Evolutionary conservation across 1,284 basidiomycete genomes (phyloP), one percentile per base, ranked within the genome.

Genomic region (Austroboletus olivaceoglutinosus): DNA sequence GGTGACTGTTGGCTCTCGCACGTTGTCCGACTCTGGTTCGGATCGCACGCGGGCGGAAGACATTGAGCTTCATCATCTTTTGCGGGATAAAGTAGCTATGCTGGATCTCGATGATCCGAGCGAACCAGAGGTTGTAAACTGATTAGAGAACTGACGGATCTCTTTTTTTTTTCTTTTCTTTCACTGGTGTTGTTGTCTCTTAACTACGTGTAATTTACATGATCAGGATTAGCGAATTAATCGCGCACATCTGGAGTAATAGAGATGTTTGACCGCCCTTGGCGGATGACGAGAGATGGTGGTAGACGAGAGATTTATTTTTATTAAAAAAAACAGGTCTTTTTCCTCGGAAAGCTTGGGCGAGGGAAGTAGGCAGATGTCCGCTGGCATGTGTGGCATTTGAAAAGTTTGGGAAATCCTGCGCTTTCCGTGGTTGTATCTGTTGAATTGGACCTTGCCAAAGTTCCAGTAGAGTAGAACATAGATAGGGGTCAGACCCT

Each of bases 141-240:
- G 51, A 16, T 57, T 5, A 23, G 15, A 25, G 13, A 25, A 15
- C 15, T 23, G 38, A 40, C 38, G 11, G 11, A 19, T 29, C 12
- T 29, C 36, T 18, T n/a, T 37, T 19, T 10, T 19, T n/a, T 3
- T 37, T 5, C n/a, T 37, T 19, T 37, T 4, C 15, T n/a, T 15
- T 21, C 8, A 6, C 13, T 3, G 37, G 22, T 39, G 37, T 39
- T 49, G 47, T 57, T 50, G 38, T 43, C 39, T 43, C 31, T 47
- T 62, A 60, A 58, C 39, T 64, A 63, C 65, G 48, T 40, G 18
- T 64, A n/a, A 62, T 57, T 62, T 65, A 66, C 38, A 37, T 48
- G 51, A 50, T 40, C 25, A 49, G 18, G 29, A 39, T 30, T 42
- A 56, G 59, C 50, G 39, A 13, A 33, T 33, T 15, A 30, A 34